Evolutionary conservation across 306 rosid species (phyloP).

Genomic region (Canavalia gladiata): DNA sequence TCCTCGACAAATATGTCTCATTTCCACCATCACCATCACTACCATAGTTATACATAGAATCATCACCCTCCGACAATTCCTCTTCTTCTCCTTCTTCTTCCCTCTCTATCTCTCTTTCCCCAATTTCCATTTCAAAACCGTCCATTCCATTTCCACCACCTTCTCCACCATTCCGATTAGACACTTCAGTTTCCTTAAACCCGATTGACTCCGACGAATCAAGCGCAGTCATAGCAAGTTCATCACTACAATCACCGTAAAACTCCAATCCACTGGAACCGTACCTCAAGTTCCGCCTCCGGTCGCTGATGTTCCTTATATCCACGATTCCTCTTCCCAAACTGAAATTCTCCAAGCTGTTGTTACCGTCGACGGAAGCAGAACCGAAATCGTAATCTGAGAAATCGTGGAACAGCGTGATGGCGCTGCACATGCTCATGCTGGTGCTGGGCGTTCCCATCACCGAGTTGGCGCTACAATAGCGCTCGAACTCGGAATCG

Average conservation of each 20-base stretch:
- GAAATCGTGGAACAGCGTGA: constrained; percentile 75
- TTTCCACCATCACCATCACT: constrained; percentile 53
- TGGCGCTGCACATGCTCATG: constrained; percentile 65
- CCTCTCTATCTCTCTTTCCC: constrained; percentile 49
- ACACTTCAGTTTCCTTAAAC: constrained; percentile 26
- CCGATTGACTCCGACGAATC: constrained; percentile 55
- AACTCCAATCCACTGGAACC: constrained; percentile 60
- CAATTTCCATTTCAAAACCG: constrained; percentile 41
- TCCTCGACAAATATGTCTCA: constrained; percentile 43
- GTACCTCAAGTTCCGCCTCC: constrained; percentile 33
- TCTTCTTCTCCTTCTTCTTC: constrained; percentile 58
- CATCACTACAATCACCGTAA: constrained; percentile 69
- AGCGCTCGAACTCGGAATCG: constrained; percentile 90
- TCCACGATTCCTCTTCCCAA: constrained; percentile 58
- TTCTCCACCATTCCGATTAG: constrained; percentile 21
- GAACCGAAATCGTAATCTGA: constrained; percentile 67
- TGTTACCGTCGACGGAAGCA: constrained; percentile 55
- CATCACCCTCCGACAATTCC: constrained; percentile 79
- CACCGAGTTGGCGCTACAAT: constrained; percentile 85
- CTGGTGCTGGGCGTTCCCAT: constrained; percentile 79
- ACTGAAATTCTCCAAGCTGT: constrained; percentile 62
- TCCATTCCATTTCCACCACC: constrained; percentile 12
- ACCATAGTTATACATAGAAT: constrained; percentile 68
- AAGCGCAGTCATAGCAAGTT: constrained; percentile 44
- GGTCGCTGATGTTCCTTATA: constrained; percentile 31